Base-by-base conservation (phyloP, 495 filamentous ascomycete genomes). In the Xylaria palmicola region DNA sequence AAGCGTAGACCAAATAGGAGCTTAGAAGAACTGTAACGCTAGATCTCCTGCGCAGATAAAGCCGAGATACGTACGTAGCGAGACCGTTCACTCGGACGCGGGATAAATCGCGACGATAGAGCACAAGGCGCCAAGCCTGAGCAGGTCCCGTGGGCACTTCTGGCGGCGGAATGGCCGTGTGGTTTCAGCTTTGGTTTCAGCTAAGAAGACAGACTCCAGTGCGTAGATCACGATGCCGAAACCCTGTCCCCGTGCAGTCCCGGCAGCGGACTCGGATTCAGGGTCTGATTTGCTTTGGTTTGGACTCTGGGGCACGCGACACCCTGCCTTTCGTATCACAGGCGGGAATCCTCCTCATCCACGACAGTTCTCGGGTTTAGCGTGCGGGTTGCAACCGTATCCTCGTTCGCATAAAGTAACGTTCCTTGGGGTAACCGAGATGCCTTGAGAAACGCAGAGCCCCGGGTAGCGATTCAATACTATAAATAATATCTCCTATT, bases 251-350 rank as follows among this genome's bases (percentile, higher is more conserved):
- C 32, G 12, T 43, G 34, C 8, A 56, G 45, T n/a, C 56, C 26
- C 32, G 39, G 45, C 32, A 37, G 40, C 19, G 6, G 22, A 27
- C 10, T 55, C 27, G 15, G 34, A 12, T 37, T 22, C 30, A 53
- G 24, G n/a, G 13, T 24, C 29, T 6, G 41, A 19, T 24, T 22
- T 27, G 17, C 6, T 32, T 2, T 24, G 27, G 55, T n/a, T n/a
- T n/a, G n/a, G n/a, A n/a, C n/a, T n/a, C n/a, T n/a, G n/a, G 37
- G 39, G 55, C 55, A 57, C 55, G 26, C 40, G 55, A 57, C 51
- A 40, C 6, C 36, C 51, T 40, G 13, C 3, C 3, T n/a, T 41
- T 41, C 0, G 22, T 12, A 56, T 36, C 34, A 19, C 26, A 50
- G 15, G n/a, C n/a, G n/a, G n/a, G n/a, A n/a, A n/a, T n/a, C n/a